Evolutionary conservation across 192 early-diverging fungal genomes (phyloP), one percentile per base, ranked within the genome.

Genomic region (Linnemannia zychae): DNA sequence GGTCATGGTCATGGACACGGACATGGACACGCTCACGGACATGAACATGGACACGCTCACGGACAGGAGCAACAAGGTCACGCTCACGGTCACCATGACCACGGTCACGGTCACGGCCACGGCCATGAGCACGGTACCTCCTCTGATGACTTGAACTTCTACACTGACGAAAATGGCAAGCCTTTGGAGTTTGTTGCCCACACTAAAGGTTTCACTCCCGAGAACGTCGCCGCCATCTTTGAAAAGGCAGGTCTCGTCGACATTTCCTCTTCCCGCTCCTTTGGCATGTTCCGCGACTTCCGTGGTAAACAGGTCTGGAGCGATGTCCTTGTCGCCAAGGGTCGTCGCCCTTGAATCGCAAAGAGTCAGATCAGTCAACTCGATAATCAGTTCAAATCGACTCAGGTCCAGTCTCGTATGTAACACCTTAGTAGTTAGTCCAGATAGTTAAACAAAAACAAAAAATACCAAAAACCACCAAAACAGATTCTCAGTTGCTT

Each of bases 241-340:
- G 63, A 49, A 16, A 79, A 79, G 1, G 83, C 83, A 22, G 83
- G 83, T 2, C 34, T 85, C 1, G 77, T 85, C 15, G 83, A 85
- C 31, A 70, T 85, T 1, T 46, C 63, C 0, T 52, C 73, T 15
- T 28, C 3, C 1, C 66, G 36, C 40, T 46, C 53, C n/a, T 85
- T 76, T 68, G 70, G 74, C 7, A 66, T 76, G 44, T n/a, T 67
- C 37, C 69, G 68, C n/a, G 74, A 66, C 0, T 0, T 65, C 2
- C 46, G 50, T 13, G 73, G 73, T 33, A 79, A 50, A 13, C 46
- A 79, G 20, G 17, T 85, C 47, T 84, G 66, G 74, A 72, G 60
- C 6, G 74, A 85, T 37, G 78, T 76, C 50, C 20, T 79, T 66
- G 48, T 79, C 15, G 74, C 40, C 69, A 79, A 85, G 74, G 83